These are phyloP conservation scores for Collybia sordida DNA, from an alignment of 768 basidiomycete species.

Conservation along the genomic window DNA sequence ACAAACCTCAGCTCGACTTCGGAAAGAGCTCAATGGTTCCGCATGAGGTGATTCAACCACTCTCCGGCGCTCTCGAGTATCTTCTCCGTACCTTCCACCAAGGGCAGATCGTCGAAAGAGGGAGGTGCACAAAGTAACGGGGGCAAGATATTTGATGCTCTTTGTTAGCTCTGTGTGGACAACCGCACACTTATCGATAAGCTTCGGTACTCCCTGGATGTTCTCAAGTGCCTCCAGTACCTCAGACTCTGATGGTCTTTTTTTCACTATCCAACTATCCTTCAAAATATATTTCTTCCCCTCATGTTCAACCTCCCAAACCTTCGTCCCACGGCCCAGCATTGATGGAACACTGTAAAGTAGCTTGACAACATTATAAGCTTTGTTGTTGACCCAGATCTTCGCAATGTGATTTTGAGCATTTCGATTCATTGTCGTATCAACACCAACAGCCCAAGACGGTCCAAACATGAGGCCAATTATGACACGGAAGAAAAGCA, in stretches of 20 bases:
- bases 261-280: not conserved
- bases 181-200: not conserved
- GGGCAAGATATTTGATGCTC: no score
- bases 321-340: not conserved
- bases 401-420: not conserved
- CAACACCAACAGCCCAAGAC: not conserved
- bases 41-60: no score
- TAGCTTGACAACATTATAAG: not conserved
- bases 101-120: no score
- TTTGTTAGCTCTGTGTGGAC: no score
- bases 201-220: not conserved
- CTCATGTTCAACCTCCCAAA: constrained; percentile 1
- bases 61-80: no score
- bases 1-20: no score
- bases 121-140: no score
- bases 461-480: not conserved
- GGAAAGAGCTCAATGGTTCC: no score
- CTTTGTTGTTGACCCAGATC: not conserved
- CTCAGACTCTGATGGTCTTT: not conserved
- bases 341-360: not conserved
- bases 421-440: not conserved
- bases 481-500: not conserved
- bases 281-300: not conserved
- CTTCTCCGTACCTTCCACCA: no score
- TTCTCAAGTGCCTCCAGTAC: not conserved